phyloP scores from a whole-genome alignment of 306 rosid genomes.

The Vicia faba region DNA sequence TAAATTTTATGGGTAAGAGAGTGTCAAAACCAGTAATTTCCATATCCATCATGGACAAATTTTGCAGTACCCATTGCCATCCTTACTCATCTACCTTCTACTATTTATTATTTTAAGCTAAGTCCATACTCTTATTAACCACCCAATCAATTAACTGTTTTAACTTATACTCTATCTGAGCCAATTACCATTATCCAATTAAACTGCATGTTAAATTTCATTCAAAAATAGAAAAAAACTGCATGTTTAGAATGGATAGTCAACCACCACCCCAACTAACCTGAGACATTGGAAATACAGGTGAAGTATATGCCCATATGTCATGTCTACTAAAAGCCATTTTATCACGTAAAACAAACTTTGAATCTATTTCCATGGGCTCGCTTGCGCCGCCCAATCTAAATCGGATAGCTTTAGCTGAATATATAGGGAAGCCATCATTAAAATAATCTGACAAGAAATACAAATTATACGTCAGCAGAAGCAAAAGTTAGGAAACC shows the following conservation, averaged over 20 bases:
- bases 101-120: too few species aligned
- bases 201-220: neutral
- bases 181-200: slow-evolving; percentile 3
- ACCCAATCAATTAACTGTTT: too few species aligned
- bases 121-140: too few species aligned
- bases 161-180: neutral
- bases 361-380: too few species aligned
- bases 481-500: neutral
- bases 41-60: neutral
- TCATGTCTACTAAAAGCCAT: too few species aligned
- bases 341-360: too few species aligned
- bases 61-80: neutral
- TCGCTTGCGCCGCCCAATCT: neutral
- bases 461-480: neutral
- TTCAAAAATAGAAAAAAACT: slow-evolving; percentile 1
- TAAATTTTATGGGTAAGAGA: too few species aligned
- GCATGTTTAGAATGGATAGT: neutral
- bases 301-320: neutral
- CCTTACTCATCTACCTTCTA: neutral
- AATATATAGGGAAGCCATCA: neutral
- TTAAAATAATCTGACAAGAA: neutral
- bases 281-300: neutral
- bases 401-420: neutral
- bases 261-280: neutral
- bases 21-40: neutral